Evolutionary conservation across 2,329 filamentous ascomycete species (phyloP).

Genomic region (Venturia asperata): DNA sequence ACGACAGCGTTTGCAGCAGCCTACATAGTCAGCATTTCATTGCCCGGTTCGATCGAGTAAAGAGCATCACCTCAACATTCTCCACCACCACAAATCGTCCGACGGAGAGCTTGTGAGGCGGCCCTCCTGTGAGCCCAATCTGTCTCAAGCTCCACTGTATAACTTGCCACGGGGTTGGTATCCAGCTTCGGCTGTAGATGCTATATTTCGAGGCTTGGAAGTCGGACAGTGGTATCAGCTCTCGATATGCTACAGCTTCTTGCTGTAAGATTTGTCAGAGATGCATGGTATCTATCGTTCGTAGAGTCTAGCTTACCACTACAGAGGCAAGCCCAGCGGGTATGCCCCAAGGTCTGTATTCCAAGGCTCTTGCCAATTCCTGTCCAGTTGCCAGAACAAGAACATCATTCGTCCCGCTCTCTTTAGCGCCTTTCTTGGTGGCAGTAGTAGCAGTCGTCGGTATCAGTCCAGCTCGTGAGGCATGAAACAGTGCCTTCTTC

Average conservation of each 20-base stretch:
- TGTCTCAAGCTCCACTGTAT: constrained; percentile 69
- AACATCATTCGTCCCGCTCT: constrained; percentile 37
- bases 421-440: constrained; percentile 23
- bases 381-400: constrained; percentile 50
- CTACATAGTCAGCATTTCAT: constrained; percentile 20
- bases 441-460: constrained; percentile 32
- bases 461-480: constrained; percentile 57
- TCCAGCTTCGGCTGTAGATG: constrained; percentile 64
- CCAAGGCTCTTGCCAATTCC: constrained; percentile 61
- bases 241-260: constrained; percentile 63
- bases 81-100: constrained; percentile 60
- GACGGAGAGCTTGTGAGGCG: constrained; percentile 50
- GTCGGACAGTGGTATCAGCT: constrained; percentile 62
- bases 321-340: constrained; percentile 76
- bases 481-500: constrained; percentile 65
- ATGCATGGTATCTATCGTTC: constrained; percentile 22
- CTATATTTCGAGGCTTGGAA: constrained; percentile 61
- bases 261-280: constrained; percentile 31
- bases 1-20: constrained; percentile 38
- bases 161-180: constrained; percentile 59
- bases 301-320: constrained; percentile 40
- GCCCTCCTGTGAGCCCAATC: constrained; percentile 53
- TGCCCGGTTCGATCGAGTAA: neutral
- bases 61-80: constrained; percentile 33
- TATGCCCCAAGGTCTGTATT: constrained; percentile 69